Base-by-base conservation (phyloP, 768 basidiomycete genomes). In the Podaxis sp. region DNA sequence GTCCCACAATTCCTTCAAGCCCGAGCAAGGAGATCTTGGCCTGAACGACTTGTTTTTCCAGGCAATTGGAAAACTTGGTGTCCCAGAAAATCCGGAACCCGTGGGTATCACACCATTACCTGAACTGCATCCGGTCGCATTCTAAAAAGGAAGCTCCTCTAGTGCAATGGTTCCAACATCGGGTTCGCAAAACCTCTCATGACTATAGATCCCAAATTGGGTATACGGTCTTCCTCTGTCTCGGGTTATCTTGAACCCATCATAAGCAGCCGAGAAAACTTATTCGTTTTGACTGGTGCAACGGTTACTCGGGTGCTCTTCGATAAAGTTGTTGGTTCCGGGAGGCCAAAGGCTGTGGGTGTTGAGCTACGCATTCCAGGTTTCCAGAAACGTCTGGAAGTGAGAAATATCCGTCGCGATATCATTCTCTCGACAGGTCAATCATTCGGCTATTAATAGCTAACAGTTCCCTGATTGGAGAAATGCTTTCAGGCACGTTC, bases 371-470 rank as follows among this genome's bases (percentile, higher is more conserved):
- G 52, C 17, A 28, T 36, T 24, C 30, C 40, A 22, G 40, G 36
- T 22, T 22, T 26, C 11, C 11, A 48, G 9, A 24, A n/a, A 19
- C 24, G n/a, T 12, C 11, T 26, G 9, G 28, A 51, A 54, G 30
- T 64, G 2, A 44, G 36, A 24, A 59, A 52, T 17, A 33, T 59
- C n/a, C 49, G 51, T n/a, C 58, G 24, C 7, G 84, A 87, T 60
- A 81, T 85, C 49, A 82, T 86, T 62, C 57, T 86, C 4, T 80
- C 83, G 24, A 83, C 82, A 2, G 85, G 85, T 38, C 78, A 81
- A 15, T 5, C 17, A 52, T 11, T 7, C 17, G 12, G 33, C 39
- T 11, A 52, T 49, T 24, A 33, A 40, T n/a, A 26, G n/a, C 7
- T 8, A 12, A 40, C 13, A 36, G 19, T 3, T 9, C 11, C 7